These are phyloP conservation scores for Thalassia testudinum DNA, from an alignment of 116 monocot genomes.

Conservation along the genomic window DNA sequence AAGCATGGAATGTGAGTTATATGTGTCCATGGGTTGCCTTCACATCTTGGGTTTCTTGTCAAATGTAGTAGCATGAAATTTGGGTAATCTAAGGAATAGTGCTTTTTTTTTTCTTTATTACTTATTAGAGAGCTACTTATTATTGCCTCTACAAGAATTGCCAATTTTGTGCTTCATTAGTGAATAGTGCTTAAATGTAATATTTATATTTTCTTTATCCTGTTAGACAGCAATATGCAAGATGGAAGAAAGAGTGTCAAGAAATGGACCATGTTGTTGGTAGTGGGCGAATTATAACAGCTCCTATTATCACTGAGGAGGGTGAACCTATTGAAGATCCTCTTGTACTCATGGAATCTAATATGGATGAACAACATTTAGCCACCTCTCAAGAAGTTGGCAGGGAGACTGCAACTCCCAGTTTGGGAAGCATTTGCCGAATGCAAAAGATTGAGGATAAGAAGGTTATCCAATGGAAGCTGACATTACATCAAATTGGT, in stretches of 20 bases:
- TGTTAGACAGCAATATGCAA: constrained; percentile 63
- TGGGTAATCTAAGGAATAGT: no score
- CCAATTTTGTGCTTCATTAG: no score
- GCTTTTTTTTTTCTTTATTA: no score
- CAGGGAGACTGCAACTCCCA: background rate
- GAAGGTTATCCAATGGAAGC: constrained; percentile 88
- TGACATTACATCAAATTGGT: constrained; percentile 99
- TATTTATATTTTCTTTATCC: no score
- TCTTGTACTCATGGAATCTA: constrained; percentile 60
- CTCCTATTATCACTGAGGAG: constrained; percentile 87
- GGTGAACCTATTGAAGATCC: constrained; percentile 88
- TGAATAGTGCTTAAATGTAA: no score
- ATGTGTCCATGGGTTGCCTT: no score
- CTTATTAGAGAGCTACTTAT: no score
- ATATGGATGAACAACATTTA: constrained; percentile 7
- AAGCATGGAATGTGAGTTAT: no score
- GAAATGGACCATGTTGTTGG: constrained; percentile 84
- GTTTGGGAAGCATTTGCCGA: background rate
- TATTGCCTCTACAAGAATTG: no score
- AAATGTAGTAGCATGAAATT: no score
- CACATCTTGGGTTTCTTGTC: no score
- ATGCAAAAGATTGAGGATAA: constrained; percentile 28
- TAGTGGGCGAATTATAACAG: constrained; percentile 83
- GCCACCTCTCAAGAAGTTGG: background rate
- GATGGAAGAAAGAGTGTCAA: constrained; percentile 70